Percentiles rank a stretch among this genome's conserved stretches.
phyloP scores from a whole-genome alignment of 2,329 filamentous ascomycete genomes.

The Sclerotinia trifoliorum region DNA sequence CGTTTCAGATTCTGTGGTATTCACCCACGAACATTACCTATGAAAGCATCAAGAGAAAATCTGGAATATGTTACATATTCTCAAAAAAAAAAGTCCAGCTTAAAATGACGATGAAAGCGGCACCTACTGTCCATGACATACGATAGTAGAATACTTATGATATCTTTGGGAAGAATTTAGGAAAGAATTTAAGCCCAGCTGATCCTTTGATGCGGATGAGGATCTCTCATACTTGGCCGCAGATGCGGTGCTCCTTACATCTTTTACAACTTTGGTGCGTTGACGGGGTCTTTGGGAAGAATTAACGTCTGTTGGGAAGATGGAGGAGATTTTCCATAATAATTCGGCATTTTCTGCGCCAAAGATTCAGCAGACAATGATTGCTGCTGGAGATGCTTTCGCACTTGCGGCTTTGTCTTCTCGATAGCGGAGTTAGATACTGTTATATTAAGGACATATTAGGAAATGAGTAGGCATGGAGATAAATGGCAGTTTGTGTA shows the following conservation, averaged over 20 bases:
- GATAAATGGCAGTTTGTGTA: neutral
- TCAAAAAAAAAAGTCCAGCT: no score
- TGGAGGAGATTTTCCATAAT: slow-evolving; percentile 48
- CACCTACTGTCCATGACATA: no score
- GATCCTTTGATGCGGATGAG: slow-evolving; percentile 28
- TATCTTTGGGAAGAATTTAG: no score
- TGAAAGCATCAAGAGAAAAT: no score
- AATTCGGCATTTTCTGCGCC: slow-evolving; percentile 60
- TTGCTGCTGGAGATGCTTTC: slow-evolving; percentile 51
- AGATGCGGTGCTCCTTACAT: neutral
- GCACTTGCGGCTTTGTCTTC: slow-evolving; percentile 50
- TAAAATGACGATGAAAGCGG: no score
- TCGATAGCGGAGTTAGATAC: slow-evolving; percentile 26
- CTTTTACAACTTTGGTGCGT: slow-evolving; percentile 1
- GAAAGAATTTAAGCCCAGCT: slow-evolving; percentile 15
- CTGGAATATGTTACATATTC: no score
- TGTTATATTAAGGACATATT: neutral
- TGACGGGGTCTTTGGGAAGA: neutral
- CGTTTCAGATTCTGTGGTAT: no score
- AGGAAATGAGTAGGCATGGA: neutral
- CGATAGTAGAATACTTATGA: no score
- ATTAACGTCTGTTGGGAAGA: neutral
- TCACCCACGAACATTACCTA: no score
- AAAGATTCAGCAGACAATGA: slow-evolving; percentile 57
- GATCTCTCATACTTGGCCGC: slow-evolving; percentile 48